phyloP scores from a whole-genome alignment of 768 basidiomycete species.

The Termitomyces sp. region DNA sequence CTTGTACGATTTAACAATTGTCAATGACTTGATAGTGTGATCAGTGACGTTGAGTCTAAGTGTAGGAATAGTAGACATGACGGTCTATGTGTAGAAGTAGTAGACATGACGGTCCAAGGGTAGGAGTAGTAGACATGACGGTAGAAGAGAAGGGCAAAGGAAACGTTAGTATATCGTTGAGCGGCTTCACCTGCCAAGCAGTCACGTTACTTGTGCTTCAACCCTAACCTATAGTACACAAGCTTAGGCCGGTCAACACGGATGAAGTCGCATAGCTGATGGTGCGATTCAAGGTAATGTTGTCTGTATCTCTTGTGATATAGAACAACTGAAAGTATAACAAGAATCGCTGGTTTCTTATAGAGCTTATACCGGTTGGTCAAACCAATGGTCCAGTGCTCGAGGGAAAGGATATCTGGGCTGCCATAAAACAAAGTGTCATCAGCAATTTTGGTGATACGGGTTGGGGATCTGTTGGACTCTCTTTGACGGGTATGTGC shows the following conservation, averaged over 20 bases:
- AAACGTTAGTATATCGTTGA: no score
- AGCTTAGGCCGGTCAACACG: neutral
- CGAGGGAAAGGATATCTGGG: slow-evolving; percentile 62
- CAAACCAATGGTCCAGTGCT: slow-evolving; percentile 24
- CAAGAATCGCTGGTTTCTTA: slow-evolving; percentile 85
- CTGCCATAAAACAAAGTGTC: slow-evolving; percentile 64
- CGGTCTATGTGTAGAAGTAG: no score
- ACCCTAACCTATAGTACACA: neutral
- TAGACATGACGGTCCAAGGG: no score
- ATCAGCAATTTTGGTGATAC: slow-evolving; percentile 75
- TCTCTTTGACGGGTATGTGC: slow-evolving; percentile 59
- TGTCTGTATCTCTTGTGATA: no score
- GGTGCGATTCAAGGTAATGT: slow-evolving; percentile 19
- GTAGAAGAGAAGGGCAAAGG: no score
- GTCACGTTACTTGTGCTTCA: neutral
- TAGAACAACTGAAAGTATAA: neutral
- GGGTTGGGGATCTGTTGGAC: slow-evolving; percentile 79
- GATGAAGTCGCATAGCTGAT: slow-evolving; percentile 6
- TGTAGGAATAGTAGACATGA: slow-evolving; percentile 3
- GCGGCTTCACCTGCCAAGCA: no score
- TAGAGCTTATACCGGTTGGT: slow-evolving; percentile 66
- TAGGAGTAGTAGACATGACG: no score
- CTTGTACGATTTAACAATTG: slow-evolving; percentile 49
- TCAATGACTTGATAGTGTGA: slow-evolving; percentile 46
- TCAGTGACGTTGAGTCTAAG: slow-evolving; percentile 28